Evolutionary conservation across 2,329 filamentous ascomycete species (phyloP), one percentile per base, ranked within the genome.

Genomic region (Pseudocercospora fuligena): DNA sequence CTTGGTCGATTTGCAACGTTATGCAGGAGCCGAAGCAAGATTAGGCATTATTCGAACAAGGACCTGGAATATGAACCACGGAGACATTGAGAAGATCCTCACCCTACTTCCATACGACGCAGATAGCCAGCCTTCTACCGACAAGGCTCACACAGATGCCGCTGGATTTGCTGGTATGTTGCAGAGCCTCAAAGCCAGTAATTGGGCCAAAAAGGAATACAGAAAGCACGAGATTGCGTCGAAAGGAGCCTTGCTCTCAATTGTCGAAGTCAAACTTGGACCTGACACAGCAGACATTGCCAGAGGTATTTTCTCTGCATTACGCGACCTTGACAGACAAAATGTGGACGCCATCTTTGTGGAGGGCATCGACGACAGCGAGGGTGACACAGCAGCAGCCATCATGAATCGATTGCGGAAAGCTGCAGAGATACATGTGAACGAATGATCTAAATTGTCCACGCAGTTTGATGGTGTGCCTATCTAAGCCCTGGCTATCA

Each of bases 261-360:
- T 87, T 3, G 85, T 92, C 73, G 92, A 96, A 73, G 88, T 96
- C 54, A 82, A 88, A 66, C 83, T 99, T 14, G 94, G 94, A 0
- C 81, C 80, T 16, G 87, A 91, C 53, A 89, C 89, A 0, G 87
- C 87, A 71, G 87, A 87, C 33, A 93, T 99, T 73, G 94, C 95
- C 1, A 88, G 94, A 73, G 92, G 92, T 0, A 83, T 99, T 14
- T 99, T 99, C 78, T 92, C 92, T 12, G 92, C 93, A 1, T 82
- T 99, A 62, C 86, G 95, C 61, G 92, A 94, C 72, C 85, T 99
- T 69, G 95, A 99, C 78, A 87, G 89, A 73, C 85, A 88, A 69
- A 87, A 89, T 31, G 93, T 93, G 3, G 89, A 95, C 76, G 84
- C 91, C 21, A 97, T 99, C 61, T 92, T 94, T 72, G 92, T 98